These are phyloP conservation scores for Calamus simplicifolius DNA, from an alignment of 176 grass and related monocot genomes.

Conservation along the genomic window DNA sequence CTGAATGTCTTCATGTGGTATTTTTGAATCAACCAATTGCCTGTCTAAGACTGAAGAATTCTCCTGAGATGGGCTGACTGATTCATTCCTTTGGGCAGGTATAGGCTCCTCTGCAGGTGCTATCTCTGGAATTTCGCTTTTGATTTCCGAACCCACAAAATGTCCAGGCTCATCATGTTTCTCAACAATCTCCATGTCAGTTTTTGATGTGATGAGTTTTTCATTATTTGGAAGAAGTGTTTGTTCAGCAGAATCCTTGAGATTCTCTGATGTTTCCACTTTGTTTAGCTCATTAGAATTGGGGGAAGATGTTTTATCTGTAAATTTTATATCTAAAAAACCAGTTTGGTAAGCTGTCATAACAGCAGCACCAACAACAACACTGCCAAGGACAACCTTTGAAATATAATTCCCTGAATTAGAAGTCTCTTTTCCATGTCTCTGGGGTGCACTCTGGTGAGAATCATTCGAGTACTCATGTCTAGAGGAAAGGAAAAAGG, in stretches of 20 bases:
- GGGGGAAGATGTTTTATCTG: constrained; percentile 33
- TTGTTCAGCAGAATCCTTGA: constrained; percentile 38
- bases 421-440: constrained; percentile 35
- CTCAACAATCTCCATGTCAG: constrained; percentile 36
- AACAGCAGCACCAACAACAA: constrained; percentile 50
- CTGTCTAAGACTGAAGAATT: constrained; percentile 22
- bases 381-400: constrained; percentile 58
- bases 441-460: constrained; percentile 42
- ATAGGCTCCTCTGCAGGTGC: constrained; percentile 1
- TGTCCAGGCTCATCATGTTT: constrained; percentile 18
- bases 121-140: not conserved
- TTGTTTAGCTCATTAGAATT: constrained; percentile 19
- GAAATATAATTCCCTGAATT: constrained; percentile 43
- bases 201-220: constrained; percentile 19
- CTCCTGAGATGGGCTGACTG: constrained; percentile 21
- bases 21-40: constrained; percentile 26
- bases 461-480: constrained; percentile 53
- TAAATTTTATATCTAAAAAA: constrained; percentile 44
- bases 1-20: constrained; percentile 20
- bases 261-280: constrained; percentile 31
- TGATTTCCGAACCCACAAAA: constrained; percentile 18
- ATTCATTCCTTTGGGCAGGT: constrained; percentile 33
- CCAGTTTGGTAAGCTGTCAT: constrained; percentile 66
- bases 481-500: constrained; percentile 48
- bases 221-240: constrained; percentile 18